Evolutionary conservation across 192 early-diverging fungal species (phyloP).

Genomic region (Backusella westeae): DNA sequence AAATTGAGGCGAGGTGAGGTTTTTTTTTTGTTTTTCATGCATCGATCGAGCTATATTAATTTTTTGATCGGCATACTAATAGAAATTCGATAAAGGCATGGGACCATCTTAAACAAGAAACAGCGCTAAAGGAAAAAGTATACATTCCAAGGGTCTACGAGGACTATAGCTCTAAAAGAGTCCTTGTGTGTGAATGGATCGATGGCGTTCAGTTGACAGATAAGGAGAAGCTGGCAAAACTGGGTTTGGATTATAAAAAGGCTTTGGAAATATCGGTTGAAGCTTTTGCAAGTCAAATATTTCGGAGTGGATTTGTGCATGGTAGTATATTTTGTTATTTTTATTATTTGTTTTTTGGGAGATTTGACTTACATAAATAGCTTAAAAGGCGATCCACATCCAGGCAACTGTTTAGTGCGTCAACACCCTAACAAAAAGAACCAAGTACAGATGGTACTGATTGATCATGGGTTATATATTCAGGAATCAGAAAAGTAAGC

Average conservation of each 20-base stretch:
- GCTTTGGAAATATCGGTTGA: slow-evolving; percentile 76
- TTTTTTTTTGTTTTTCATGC: neutral
- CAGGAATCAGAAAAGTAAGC: slow-evolving; percentile 52
- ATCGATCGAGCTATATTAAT: neutral
- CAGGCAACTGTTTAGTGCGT: slow-evolving; percentile 80
- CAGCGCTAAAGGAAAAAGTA: slow-evolving; percentile 45
- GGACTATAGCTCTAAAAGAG: slow-evolving; percentile 62
- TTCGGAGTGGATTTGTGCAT: slow-evolving; percentile 83
- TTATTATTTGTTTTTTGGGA: neutral
- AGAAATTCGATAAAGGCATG: slow-evolving; percentile 69
- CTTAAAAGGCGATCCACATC: slow-evolving; percentile 67
- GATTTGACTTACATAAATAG: neutral
- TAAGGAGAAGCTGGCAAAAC: slow-evolving; percentile 42
- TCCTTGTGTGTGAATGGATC: slow-evolving; percentile 91
- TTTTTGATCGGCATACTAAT: neutral
- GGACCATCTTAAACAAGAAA: slow-evolving; percentile 49
- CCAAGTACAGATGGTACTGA: slow-evolving; percentile 50
- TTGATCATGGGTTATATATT: slow-evolving; percentile 94
- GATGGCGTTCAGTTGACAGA: slow-evolving; percentile 76
- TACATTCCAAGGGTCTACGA: slow-evolving; percentile 81
- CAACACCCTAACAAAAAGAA: slow-evolving; percentile 54
- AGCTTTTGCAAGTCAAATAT: slow-evolving; percentile 86
- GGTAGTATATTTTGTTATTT: slow-evolving; percentile 32
- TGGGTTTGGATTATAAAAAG: slow-evolving; percentile 37
- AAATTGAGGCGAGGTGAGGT: slow-evolving; percentile 66